Percentiles rank a stretch among this genome's conserved stretches.
Evolutionary conservation across 2,329 filamentous ascomycete genomes (phyloP).

Genomic region (Ambrosiella cleistominuta): DNA sequence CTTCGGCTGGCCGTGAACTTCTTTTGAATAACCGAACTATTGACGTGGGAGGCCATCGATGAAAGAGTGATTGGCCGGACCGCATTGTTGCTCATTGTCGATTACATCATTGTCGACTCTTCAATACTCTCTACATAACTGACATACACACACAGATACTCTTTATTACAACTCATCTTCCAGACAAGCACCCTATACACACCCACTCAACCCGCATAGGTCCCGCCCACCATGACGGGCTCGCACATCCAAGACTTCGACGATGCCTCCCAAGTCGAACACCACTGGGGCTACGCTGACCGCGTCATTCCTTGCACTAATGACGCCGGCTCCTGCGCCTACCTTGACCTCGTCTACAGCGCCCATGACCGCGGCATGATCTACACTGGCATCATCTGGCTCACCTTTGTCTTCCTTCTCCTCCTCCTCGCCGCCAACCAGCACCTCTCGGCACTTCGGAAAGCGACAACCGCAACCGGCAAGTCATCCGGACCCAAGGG

Average conservation of each 20-base stretch:
- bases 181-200: not conserved
- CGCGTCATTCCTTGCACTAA: conserved; percentile 28
- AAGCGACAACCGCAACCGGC: conserved; percentile 16
- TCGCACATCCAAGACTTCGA: conserved; percentile 27
- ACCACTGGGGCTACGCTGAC: conserved; percentile 31
- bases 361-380: conserved; percentile 34
- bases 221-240: not conserved
- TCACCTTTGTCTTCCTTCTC: conserved; percentile 26
- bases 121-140: not conserved
- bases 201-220: too few relatives aligned
- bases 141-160: not conserved
- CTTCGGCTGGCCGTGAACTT: not conserved
- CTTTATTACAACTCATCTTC: not conserved
- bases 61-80: not conserved
- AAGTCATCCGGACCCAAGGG: conserved; percentile 14
- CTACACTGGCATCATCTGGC: conserved; percentile 34
- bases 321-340: conserved; percentile 30
- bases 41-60: not conserved
- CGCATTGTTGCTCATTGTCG: not conserved
- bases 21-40: not conserved
- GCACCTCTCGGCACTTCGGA: not conserved
- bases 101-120: not conserved
- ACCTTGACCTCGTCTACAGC: conserved; percentile 33
- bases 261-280: conserved; percentile 20
- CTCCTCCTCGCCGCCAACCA: conserved; percentile 22